phyloP scores from a whole-genome alignment of 352 stramenopile genomes.

The Globisporangium irregulare region DNA sequence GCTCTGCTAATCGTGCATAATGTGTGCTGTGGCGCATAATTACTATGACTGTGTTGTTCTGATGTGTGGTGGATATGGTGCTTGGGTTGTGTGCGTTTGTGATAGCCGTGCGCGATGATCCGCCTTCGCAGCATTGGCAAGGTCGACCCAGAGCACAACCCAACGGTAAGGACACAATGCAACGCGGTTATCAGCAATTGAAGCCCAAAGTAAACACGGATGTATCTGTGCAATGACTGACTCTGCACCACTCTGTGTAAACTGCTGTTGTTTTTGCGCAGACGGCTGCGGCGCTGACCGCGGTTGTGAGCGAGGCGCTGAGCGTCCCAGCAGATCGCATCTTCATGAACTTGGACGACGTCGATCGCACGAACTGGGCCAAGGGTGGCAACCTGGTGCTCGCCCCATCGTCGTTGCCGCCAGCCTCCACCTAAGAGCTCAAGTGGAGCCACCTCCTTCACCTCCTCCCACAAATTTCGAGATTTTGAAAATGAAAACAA shows the following conservation, averaged over 20 bases:
- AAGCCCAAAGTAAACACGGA: neutral
- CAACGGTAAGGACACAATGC: constrained; percentile 25
- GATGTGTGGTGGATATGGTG: neutral
- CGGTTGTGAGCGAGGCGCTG: constrained; percentile 39
- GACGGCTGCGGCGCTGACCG: constrained; percentile 42
- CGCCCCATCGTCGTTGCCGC: constrained; percentile 13
- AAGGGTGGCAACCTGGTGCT: constrained; percentile 30
- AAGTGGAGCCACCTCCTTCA: neutral
- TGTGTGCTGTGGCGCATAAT: neutral
- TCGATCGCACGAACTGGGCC: constrained; percentile 45
- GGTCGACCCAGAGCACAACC: constrained; percentile 46
- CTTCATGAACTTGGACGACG: constrained; percentile 57
- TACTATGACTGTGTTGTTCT: neutral
- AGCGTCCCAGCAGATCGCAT: constrained; percentile 37
- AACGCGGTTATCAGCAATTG: neutral
- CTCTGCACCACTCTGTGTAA: neutral
- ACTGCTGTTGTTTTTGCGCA: constrained; percentile 6
- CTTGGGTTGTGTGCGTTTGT: constrained; percentile 2
- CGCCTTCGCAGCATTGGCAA: constrained; percentile 48
- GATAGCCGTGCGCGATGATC: constrained; percentile 58
- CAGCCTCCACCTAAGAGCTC: neutral
- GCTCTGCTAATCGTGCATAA: neutral
- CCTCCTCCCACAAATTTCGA: neutral
- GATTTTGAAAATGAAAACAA: too few species aligned
- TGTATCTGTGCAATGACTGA: neutral